phyloP scores from a whole-genome alignment of 305 asterid genomes.

The Euphrasia arctica region DNA sequence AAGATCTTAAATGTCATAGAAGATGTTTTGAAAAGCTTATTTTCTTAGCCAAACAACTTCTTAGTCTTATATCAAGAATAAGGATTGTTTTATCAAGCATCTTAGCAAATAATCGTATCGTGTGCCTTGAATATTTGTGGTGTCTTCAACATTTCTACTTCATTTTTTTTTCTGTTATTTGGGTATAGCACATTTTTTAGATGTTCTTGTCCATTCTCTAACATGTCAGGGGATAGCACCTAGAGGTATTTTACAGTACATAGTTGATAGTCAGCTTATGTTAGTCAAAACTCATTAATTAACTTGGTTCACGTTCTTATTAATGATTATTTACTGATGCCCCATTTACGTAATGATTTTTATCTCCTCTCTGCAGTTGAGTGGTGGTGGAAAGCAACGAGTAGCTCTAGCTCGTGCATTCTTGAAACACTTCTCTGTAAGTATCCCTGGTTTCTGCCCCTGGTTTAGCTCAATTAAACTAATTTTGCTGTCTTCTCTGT shows the following conservation, averaged over 20 bases:
- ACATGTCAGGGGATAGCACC: conserved; percentile 3
- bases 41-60: neutral
- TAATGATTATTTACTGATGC: neutral
- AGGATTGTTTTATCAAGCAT: conserved; percentile 14
- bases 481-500: conserved; percentile 5
- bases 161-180: neutral
- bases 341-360: conserved; percentile 10
- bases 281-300: conserved; percentile 14
- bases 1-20: neutral
- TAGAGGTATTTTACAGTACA: conserved; percentile 10
- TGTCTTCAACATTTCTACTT: neutral
- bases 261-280: conserved; percentile 16
- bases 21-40: neutral
- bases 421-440: conserved; percentile 94
- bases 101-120: conserved; percentile 3
- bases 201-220: conserved; percentile 17
- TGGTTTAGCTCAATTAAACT: conserved; percentile 13
- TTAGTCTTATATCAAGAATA: conserved; percentile 12
- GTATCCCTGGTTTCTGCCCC: conserved; percentile 27
- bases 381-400: conserved; percentile 99
- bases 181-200: neutral
- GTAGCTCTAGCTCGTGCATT: conserved; percentile 98
- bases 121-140: conserved; percentile 16
- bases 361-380: conserved; percentile 58
- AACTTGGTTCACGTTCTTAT: neutral